A percentile compares a stretch with the other conserved stretches of the same genome.
phyloP scores from a whole-genome alignment of 2,329 filamentous ascomycete species.

The Arthrobotrys conoides region DNA sequence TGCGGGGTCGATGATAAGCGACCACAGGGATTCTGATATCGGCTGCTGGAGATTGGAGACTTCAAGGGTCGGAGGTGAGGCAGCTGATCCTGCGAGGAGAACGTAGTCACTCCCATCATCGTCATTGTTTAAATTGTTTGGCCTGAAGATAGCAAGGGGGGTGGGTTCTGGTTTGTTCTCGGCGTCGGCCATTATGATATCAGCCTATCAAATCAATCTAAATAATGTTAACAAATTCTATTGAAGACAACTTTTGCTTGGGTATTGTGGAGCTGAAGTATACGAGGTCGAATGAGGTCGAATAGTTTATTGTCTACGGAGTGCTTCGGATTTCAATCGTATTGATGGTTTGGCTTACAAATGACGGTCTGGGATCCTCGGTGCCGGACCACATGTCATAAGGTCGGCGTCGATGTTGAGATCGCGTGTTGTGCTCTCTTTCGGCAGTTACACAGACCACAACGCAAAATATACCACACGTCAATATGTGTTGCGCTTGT shows the following conservation, averaged over 20 bases:
- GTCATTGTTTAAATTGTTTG: constrained; percentile 22
- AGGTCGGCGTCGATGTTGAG: constrained; percentile 16
- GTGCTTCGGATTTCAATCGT: neutral
- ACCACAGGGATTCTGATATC: constrained; percentile 41
- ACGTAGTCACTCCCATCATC: constrained; percentile 38
- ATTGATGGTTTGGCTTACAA: constrained; percentile 28
- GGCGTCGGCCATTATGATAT: constrained; percentile 43
- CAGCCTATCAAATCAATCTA: constrained; percentile 5
- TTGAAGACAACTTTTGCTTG: neutral
- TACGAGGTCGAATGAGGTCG: neutral
- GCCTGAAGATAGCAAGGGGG: constrained; percentile 53
- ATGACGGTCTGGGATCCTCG: constrained; percentile 17
- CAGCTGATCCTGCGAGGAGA: constrained; percentile 38
- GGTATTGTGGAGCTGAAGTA: neutral
- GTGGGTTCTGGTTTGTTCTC: constrained; percentile 30
- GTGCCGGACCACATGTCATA: neutral
- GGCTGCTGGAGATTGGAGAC: constrained; percentile 34
- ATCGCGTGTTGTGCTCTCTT: constrained; percentile 22
- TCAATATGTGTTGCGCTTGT: neutral
- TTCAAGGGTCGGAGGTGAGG: constrained; percentile 52
- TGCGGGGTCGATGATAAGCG: constrained; percentile 49
- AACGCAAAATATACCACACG: constrained; percentile 51
- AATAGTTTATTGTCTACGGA: neutral
- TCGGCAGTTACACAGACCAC: constrained; percentile 56
- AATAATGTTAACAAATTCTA: neutral